These are phyloP conservation scores for Epichloe amarillans DNA, from an alignment of 2,329 filamentous ascomycete genomes.

Conservation along the genomic window DNA sequence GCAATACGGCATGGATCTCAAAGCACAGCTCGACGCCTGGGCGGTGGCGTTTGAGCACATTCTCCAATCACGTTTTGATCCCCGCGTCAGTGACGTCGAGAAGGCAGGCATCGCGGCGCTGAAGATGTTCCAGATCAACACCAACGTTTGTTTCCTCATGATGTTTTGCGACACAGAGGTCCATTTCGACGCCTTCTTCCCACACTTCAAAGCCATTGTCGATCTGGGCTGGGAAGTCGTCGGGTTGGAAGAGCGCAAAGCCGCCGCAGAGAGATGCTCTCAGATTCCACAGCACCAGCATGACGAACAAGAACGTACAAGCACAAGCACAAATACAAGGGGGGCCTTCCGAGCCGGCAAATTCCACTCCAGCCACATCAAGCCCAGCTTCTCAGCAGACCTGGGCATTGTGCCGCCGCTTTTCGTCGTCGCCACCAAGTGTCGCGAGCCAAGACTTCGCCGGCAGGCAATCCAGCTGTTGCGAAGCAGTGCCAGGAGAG, in stretches of 20 bases:
- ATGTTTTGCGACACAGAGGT: conserved; percentile 46
- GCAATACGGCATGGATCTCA: conserved; percentile 34
- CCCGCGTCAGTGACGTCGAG: conserved; percentile 38
- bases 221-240: conserved; percentile 46
- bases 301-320: conserved; percentile 17
- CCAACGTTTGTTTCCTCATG: conserved; percentile 43
- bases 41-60: conserved; percentile 41
- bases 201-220: conserved; percentile 41
- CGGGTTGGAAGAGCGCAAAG: conserved; percentile 40
- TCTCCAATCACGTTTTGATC: conserved; percentile 33
- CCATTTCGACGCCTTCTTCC: conserved; percentile 41
- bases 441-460: conserved; percentile 41
- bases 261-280: conserved; percentile 31
- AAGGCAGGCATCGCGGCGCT: conserved; percentile 47
- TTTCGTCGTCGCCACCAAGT: conserved; percentile 54
- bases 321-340: conserved; percentile 3
- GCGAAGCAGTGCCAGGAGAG: conserved; percentile 44
- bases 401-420: conserved; percentile 51
- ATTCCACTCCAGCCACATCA: conserved; percentile 37
- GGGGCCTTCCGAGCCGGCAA: conserved; percentile 29
- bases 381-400: conserved; percentile 50
- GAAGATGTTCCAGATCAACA: conserved; percentile 50
- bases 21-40: conserved; percentile 40
- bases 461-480: conserved; percentile 49
- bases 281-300: conserved; percentile 27